Base-by-base conservation (phyloP, 2,329 filamentous ascomycete genomes). In the Pseudocercospora eumusae region DNA sequence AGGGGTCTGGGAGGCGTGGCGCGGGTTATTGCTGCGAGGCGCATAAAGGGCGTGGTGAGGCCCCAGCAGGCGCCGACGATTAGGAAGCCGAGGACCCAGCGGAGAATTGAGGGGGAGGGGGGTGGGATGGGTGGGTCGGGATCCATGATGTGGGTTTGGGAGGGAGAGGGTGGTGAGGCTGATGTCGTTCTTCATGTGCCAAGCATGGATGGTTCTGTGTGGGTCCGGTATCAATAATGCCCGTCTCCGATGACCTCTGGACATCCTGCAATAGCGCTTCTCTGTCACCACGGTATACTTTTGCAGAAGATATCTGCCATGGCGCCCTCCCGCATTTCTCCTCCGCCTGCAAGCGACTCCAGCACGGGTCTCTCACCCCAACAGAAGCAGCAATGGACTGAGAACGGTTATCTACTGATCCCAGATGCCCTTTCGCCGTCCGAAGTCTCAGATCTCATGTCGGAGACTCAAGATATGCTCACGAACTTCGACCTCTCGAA, bases 11-110 rank as follows among this genome's bases (percentile, higher is more conserved):
- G 77, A 33, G 88, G 79, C 21, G 69, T 60, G 27, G 73, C 71
- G 44, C 70, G 63, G 64, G 87, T 83, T 54, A 89, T 84, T 1
- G 93, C 93, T 9, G 93, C 93, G 65, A 86, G 86, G 23, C 93
- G 88, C 82, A 98, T 96, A 80, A 98, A 97, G 10, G 81, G 80
- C 8, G 92, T 96, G 0, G 92, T 96, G 70, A 96, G 86, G 56
- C 93, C 93, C 93, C 93, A 98, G 68, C 92, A 93, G 23, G 95
- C 81, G 57, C 93, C 92, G 68, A 98, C 93, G 57, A 96, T 86
- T 58, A 97, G 83, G 81, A 97, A 97, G 69, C 91, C 91, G 62
- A 93, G 82, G 66, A 95, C 83, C 82, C 95, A 96, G 79, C 92
- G 93, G 79, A 96, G 82, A 66, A 87, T 77, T 31, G 77, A 77